phyloP scores from a whole-genome alignment of 805 yeast species.

The Citeromyces matritensis region DNA sequence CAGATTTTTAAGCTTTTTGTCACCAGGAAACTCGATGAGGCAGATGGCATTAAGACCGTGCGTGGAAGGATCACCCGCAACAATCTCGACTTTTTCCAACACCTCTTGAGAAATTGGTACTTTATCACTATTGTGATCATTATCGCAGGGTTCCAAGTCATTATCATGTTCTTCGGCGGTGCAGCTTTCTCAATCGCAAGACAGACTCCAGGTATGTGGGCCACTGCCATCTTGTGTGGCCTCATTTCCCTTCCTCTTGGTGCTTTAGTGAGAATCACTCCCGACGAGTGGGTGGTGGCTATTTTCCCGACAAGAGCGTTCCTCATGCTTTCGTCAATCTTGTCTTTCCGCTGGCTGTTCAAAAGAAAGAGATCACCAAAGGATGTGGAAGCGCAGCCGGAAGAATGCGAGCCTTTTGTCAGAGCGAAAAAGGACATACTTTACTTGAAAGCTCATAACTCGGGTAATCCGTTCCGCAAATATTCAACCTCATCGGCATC shows the following conservation, averaged over 20 bases:
- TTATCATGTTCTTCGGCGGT: conserved; percentile 96
- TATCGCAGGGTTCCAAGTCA: conserved; percentile 72
- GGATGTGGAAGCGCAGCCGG: not conserved
- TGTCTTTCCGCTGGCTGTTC: conserved; percentile 6
- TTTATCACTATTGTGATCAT: conserved; percentile 58
- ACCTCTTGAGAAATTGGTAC: conserved; percentile 70
- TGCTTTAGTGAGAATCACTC: conserved; percentile 56
- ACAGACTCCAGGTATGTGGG: conserved; percentile 86
- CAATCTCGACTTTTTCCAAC: conserved; percentile 72
- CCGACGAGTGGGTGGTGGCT: conserved; percentile 59
- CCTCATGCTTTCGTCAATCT: conserved; percentile 10
- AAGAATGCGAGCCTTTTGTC: conserved; percentile 10
- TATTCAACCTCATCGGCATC: conserved; percentile 1
- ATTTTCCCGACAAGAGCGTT: conserved; percentile 51
- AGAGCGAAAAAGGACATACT: conserved; percentile 13
- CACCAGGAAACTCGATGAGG: conserved; percentile 83
- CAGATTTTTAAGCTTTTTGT: conserved; percentile 91
- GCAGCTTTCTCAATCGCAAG: conserved; percentile 76
- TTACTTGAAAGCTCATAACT: not conserved
- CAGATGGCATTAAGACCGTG: conserved; percentile 46
- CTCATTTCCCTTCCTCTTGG: conserved; percentile 73
- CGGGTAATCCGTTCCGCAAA: conserved; percentile 1
- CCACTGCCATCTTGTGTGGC: conserved; percentile 72
- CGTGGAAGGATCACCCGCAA: conserved; percentile 42
- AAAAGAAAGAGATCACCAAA: not conserved